Evolutionary conservation across 2,329 filamentous ascomycete species (phyloP), one percentile per base, ranked within the genome.

Genomic region (Coniochaeta sp.): DNA sequence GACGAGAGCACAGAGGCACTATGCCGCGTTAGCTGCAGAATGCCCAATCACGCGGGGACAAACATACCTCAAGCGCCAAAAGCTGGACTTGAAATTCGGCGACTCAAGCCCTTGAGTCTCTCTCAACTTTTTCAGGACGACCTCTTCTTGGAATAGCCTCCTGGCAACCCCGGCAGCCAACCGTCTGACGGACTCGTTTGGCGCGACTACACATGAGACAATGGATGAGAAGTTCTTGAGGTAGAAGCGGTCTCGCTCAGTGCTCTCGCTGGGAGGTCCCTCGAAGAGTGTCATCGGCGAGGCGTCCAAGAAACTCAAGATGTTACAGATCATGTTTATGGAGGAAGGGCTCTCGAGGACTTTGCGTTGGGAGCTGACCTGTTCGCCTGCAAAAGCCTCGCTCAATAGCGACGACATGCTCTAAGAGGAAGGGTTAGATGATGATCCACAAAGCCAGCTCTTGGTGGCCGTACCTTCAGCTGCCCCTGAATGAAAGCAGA

Each of bases 401-500:
- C 71, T 70, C 32, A 77, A 71, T 28, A 74, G 70, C 0, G 71
- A 66, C 2, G 75, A 73, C 66, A 77, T 73, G 19, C 71, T 72
- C 76, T 78, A 22, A 12, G 24, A 22, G 58, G 30, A 28, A 4
- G 47, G 12, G 47, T 52, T 52, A 52, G 26, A 30, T 7, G 26
- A 17, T 14, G n/a, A 19, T 22, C 32, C 54, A 14, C n/a, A 56
- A 16, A 56, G 22, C 32, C 54, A 36, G 34, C 4, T 24, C 17
- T 4, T 19, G n/a, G 54, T n/a, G 24, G 57, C 61, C 73, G 64
- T 69, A 86, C 84, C 77, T 84, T 80, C 16, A 88, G 66, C 66
- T 85, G 81, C 17, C 70, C 70, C 62, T 80, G 80, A 68, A 88
- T 80, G 61, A 85, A 87, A 0, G 80, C 79, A 4, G 83, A 77